Evolutionary conservation across 1,284 basidiomycete species (phyloP), one percentile per base, ranked within the genome.

Genomic region (Rhodotorula sp.): DNA sequence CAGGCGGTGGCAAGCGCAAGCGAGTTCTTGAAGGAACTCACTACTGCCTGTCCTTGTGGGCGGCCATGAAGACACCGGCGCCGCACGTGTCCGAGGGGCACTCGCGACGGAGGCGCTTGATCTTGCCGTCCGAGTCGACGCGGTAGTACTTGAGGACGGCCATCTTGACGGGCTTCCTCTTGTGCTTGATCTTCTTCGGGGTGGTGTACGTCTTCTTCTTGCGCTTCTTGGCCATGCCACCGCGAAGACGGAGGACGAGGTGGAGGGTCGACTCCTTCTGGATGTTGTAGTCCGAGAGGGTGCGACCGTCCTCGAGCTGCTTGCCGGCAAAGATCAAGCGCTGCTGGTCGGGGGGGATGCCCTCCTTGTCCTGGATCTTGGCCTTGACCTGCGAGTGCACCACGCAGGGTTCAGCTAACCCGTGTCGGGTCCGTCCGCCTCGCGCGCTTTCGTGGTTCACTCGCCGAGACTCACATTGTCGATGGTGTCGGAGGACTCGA

Each of bases 101-200:
- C 84, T 98, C 95, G 79, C 95, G 91, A 80, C 95, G 89, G 74
- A 99, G 89, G 81, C 95, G 93, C 88, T 97, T 95, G 86, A 99
- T 94, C 86, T 96, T 96, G 82, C 95, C 96, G 80, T 98, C 94
- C 68, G 92, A 93, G 84, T 97, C 94, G 80, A 99, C 94, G 85
- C 94, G 96, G 39, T 44, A 44, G 87, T 98, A 98, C 87, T 98
- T 97, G 82, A 99, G 86, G 85, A 97, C 94, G 79, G 93, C 48
- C 94, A 86, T 85, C 96, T 95, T 99, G 86, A 97, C 93, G 87
- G 97, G 96, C 87, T 95, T 95, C 83, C 90, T 90, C 89, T 98
- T 97, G 87, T 98, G 94, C 89, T 98, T 98, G 87, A 97, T 89
- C 87, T 98, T 98, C 89, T 99, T 99, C 84, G 95, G 95, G 81